Conservation (phyloP, 495 filamentous ascomycete species). For the Podospora pseudocomata region DNA sequence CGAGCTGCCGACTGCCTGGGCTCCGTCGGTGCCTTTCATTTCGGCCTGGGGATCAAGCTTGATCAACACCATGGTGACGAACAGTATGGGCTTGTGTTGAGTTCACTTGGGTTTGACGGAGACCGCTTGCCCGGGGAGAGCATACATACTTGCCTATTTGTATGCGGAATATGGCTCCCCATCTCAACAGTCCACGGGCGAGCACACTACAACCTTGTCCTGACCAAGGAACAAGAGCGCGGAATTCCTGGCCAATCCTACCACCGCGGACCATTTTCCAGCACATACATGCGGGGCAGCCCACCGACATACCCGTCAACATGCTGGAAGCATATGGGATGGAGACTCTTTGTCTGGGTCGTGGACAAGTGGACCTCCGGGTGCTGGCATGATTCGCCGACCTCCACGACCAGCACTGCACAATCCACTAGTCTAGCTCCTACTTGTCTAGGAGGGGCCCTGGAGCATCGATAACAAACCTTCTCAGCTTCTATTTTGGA, state of each 20-base stretch:
- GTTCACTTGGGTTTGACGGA: background rate
- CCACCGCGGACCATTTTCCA: background rate
- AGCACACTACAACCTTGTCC: background rate
- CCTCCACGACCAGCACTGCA: conserved; percentile 13
- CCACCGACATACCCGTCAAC: background rate
- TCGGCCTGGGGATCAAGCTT: conserved; percentile 14
- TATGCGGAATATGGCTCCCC: background rate
- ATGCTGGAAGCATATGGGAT: background rate
- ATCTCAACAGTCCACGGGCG: background rate
- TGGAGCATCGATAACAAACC: conserved; percentile 14
- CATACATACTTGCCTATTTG: background rate
- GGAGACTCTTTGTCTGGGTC: background rate
- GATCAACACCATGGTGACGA: conserved; percentile 24
- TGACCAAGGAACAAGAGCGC: background rate
- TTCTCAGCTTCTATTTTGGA: background rate
- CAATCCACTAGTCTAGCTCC: conserved; percentile 21
- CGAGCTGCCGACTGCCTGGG: conserved; percentile 18
- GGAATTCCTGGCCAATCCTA: background rate
- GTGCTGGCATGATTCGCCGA: conserved; percentile 32
- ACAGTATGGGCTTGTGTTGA: background rate
- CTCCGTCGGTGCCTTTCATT: background rate
- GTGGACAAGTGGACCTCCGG: conserved; percentile 23
- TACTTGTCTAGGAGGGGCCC: background rate
- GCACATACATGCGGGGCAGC: background rate
- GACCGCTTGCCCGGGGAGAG: background rate